Base-by-base conservation (phyloP, 495 filamentous ascomycete species). In the Annulohypoxylon nitens region DNA sequence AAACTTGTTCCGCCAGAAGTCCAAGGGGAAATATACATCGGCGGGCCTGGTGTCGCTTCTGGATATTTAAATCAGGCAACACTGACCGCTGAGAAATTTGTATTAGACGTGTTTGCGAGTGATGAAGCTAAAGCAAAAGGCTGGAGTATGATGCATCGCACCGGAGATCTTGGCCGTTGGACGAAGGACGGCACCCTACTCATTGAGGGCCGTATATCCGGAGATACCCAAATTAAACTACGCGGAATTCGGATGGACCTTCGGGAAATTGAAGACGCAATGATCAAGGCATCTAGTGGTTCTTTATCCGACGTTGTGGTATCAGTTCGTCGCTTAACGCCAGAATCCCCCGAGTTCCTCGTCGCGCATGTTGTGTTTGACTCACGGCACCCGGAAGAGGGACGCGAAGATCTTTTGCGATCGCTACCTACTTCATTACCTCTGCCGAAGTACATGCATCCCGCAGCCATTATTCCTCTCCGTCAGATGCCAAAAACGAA, bases 241-340 rank as follows among this genome's bases (percentile, higher is more conserved):
- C 75, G 83, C 0, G 88, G 88, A 0, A 59, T 87, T 6, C 85
- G 87, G 0, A 82, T 89, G 9, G 86, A 90, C 4, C 64, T 90
- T 0, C 58, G 78, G 12, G 88, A 90, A 11, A 78, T 89, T 5
- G 86, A 87, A 68, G 20, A 14, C 1, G 65, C 69, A 8, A 76
- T 87, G 0, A 2, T 86, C 2, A 9, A 62, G 1, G 54, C 71
- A 0, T 67, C 80, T 1, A 58, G 74, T 0, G 81, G 79, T 1
- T 34, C 20, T 0, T 10, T 87, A 0, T 26, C 3, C 1, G 76
- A 82, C 30, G 84, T 70, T 0, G 77, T 82, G 3, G 86, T 85
- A 0, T 57, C 78, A 1, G 16, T 79, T 4, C 72, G 78, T 14
- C 25, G 48, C 23, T 26, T 23, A 1, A 0, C 43, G 0, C 11